Percentiles rank a stretch among this genome's conserved stretches.
Conservation (phyloP, 306 rosid species). For the Delonix regia region DNA sequence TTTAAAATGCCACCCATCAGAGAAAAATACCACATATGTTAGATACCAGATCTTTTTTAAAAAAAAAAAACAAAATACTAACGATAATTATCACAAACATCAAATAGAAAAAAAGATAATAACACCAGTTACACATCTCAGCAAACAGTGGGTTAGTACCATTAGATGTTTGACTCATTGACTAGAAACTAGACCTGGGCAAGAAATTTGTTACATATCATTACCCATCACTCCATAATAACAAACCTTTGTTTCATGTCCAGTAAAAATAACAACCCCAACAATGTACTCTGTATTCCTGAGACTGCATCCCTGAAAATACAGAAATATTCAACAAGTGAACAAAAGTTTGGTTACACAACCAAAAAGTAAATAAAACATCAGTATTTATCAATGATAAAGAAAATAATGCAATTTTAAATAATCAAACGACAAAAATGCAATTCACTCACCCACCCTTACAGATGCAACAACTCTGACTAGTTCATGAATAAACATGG, state of each 20-base stretch:
- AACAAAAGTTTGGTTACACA: constrained; percentile 26
- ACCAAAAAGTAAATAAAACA: constrained; percentile 17
- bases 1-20: neutral
- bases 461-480: constrained; percentile 19
- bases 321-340: constrained; percentile 30
- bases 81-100: neutral
- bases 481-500: constrained; percentile 2
- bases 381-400: constrained; percentile 17
- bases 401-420: constrained; percentile 8
- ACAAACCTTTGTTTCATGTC: constrained; percentile 95
- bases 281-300: constrained; percentile 94
- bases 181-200: constrained; percentile 7
- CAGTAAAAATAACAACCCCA: constrained; percentile 89
- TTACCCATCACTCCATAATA: constrained; percentile 29
- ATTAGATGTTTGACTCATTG: constrained; percentile 1
- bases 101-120: neutral
- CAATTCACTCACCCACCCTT: constrained; percentile 9
- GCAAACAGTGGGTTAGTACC: constrained; percentile 15
- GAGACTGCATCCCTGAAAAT: constrained; percentile 95
- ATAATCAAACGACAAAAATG: constrained; percentile 18
- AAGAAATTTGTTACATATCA: neutral
- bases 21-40: neutral
- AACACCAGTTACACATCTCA: constrained; percentile 8
- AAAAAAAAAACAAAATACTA: neutral
- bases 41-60: neutral